phyloP scores from a whole-genome alignment of 1,284 basidiomycete genomes.

The Athelia psychrophila region DNA sequence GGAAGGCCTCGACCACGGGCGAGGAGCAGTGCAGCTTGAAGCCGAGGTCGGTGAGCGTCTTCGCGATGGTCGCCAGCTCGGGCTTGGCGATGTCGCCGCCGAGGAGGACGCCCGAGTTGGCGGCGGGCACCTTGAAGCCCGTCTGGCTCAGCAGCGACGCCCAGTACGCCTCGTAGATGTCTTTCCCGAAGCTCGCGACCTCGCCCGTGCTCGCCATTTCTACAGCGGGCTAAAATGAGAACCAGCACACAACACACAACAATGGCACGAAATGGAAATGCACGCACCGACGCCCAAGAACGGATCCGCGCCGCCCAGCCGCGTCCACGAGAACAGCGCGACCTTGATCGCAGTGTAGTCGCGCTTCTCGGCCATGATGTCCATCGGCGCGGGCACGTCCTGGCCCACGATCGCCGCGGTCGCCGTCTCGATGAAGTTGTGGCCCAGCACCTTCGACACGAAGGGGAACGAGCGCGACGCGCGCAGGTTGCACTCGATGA shows the following conservation, averaged over 20 bases:
- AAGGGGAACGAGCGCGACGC: slow-evolving; percentile 99
- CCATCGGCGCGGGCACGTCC: slow-evolving; percentile 91
- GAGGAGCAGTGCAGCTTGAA: slow-evolving; percentile 95
- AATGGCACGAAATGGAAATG: slow-evolving; percentile 2
- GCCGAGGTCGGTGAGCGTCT: slow-evolving; percentile 74
- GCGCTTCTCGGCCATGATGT: slow-evolving; percentile 88
- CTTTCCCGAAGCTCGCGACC: slow-evolving; percentile 95
- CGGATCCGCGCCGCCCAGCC: slow-evolving; percentile 91
- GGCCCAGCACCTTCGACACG: slow-evolving; percentile 96
- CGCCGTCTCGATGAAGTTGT: slow-evolving; percentile 96
- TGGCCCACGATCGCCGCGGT: slow-evolving; percentile 89
- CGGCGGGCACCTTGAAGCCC: slow-evolving; percentile 84
- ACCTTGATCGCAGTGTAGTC: slow-evolving; percentile 98
- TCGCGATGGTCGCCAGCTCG: slow-evolving; percentile 80
- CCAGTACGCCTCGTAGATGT: slow-evolving; percentile 98
- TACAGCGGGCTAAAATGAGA: slow-evolving; percentile 28
- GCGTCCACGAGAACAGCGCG: slow-evolving; percentile 98
- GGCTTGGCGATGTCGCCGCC: slow-evolving; percentile 85
- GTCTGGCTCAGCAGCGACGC: slow-evolving; percentile 85
- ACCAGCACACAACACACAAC: slow-evolving; percentile 5
- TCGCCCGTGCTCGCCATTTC: slow-evolving; percentile 99
- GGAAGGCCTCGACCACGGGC: slow-evolving; percentile 74
- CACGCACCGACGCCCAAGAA: slow-evolving; percentile 92
- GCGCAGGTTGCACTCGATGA: slow-evolving; percentile 98
- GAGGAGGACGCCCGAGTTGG: slow-evolving; percentile 82